A percentile compares a stretch with the other conserved stretches of the same genome.
Evolutionary conservation across 441 rosid genomes (phyloP).

Genomic region (Kokia cookei): DNA sequence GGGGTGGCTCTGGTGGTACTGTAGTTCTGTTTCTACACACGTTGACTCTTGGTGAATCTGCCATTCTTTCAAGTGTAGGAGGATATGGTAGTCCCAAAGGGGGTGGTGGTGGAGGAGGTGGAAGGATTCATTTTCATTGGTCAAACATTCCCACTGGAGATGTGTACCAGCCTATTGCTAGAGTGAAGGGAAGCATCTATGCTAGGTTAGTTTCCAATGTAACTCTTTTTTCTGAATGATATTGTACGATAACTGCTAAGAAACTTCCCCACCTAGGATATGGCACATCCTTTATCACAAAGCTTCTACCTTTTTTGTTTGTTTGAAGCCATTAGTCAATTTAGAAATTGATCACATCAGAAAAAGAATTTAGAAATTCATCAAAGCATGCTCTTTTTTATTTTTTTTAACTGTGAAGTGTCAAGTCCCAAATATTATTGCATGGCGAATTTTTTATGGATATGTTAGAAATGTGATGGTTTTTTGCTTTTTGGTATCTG

Average conservation of each 20-base stretch:
- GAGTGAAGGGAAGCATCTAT: constrained; percentile 53
- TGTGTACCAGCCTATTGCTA: constrained; percentile 97
- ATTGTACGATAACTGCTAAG: neutral
- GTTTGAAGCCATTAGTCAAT: neutral
- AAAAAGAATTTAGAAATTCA: neutral
- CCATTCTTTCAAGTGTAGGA: constrained; percentile 85
- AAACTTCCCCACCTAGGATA: neutral
- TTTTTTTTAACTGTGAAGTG: neutral
- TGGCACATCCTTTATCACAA: neutral
- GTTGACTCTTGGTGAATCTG: constrained; percentile 56
- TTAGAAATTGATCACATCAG: neutral
- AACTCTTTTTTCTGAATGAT: neutral
- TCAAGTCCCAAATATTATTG: neutral
- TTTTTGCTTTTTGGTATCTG: neutral
- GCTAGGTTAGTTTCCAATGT: constrained; percentile 49
- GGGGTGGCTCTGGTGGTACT: constrained; percentile 99
- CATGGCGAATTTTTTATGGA: neutral
- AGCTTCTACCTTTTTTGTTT: neutral
- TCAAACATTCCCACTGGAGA: constrained; percentile 97
- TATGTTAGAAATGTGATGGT: neutral
- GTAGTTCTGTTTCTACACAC: constrained; percentile 70
- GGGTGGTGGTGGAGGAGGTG: constrained; percentile 99
- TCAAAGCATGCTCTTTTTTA: neutral
- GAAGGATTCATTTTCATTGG: constrained; percentile 99
- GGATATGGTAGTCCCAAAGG: constrained; percentile 81